phyloP scores from a whole-genome alignment of 441 rosid genomes.

The Pelargonium myrrhifolium region DNA sequence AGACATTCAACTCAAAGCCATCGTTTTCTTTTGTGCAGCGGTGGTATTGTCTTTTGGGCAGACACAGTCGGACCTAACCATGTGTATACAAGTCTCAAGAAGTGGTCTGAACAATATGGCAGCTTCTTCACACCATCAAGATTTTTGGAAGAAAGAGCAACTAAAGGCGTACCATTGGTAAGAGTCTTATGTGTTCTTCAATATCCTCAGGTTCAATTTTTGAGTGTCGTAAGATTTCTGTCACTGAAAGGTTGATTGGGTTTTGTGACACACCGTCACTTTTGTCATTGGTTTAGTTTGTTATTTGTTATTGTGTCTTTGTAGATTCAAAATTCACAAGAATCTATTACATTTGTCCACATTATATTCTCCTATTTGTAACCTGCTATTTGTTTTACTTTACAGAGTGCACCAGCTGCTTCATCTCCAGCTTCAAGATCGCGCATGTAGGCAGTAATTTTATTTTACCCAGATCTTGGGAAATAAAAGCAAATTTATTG shows the following conservation, averaged over 20 bases:
- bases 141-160: conserved; percentile 29
- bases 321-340: too few species aligned
- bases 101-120: conserved; percentile 61
- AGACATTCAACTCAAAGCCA: not conserved
- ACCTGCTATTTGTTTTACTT: not conserved
- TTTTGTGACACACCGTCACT: too few species aligned
- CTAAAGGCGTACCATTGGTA: not conserved
- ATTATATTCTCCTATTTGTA: not conserved
- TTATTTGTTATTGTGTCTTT: too few species aligned
- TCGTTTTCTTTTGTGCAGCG: conserved; percentile 38
- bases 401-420: conserved; percentile 7
- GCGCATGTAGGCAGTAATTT: not conserved
- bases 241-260: too few species aligned
- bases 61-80: conserved; percentile 55
- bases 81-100: conserved; percentile 56
- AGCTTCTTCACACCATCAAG: conserved; percentile 64
- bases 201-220: too few species aligned
- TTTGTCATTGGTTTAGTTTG: not conserved
- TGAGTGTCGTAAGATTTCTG: too few species aligned
- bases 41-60: conserved; percentile 83
- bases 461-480: too few species aligned
- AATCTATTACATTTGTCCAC: not conserved
- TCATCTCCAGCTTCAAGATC: not conserved
- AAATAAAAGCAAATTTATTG: too few species aligned
- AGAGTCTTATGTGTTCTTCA: not conserved